phyloP scores from a whole-genome alignment of 129 eudicot species.

The Pulicaria dysenterica region DNA sequence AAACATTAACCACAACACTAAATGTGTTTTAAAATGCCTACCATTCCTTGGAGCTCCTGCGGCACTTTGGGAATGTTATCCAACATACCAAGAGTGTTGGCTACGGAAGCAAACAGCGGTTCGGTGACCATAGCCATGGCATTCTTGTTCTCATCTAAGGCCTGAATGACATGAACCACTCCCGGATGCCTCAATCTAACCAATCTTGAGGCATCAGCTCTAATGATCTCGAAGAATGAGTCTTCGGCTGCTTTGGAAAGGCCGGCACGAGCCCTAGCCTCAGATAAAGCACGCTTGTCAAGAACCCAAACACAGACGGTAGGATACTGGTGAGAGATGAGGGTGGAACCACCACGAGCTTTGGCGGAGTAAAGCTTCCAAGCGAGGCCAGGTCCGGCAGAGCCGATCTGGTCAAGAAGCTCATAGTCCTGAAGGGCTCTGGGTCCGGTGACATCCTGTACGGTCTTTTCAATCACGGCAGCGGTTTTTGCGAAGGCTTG shows the following conservation, averaged over 20 bases:
- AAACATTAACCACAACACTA: background rate
- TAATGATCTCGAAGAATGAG: conserved; percentile 64
- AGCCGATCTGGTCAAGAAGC: conserved; percentile 89
- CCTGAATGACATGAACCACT: conserved; percentile 94
- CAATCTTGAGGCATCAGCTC: conserved; percentile 79
- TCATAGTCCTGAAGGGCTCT: conserved; percentile 86
- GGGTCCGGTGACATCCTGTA: conserved; percentile 94
- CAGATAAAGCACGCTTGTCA: conserved; percentile 67
- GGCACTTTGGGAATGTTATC: conserved; percentile 73
- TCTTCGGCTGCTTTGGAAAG: conserved; percentile 83
- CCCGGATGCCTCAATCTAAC: conserved; percentile 97
- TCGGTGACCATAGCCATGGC: conserved; percentile 99
- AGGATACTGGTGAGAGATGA: conserved; percentile 56
- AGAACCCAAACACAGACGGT: conserved; percentile 89
- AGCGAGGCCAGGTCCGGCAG: conserved; percentile 86
- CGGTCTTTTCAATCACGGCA: conserved; percentile 89
- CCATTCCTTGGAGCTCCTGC: conserved; percentile 94
- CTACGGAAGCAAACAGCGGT: conserved; percentile 84
- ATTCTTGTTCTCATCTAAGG: conserved; percentile 86
- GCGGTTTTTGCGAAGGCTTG: conserved; percentile 98
- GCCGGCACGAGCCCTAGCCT: conserved; percentile 66
- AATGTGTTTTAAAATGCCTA: conserved; percentile 24
- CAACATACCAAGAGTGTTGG: conserved; percentile 80
- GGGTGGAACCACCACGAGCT: conserved; percentile 58
- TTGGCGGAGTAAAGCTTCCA: conserved; percentile 89